Evolutionary conservation across 345 rosid species (phyloP), one percentile per base, ranked within the genome.

Genomic region (Eucalyptus camaldulensis): DNA sequence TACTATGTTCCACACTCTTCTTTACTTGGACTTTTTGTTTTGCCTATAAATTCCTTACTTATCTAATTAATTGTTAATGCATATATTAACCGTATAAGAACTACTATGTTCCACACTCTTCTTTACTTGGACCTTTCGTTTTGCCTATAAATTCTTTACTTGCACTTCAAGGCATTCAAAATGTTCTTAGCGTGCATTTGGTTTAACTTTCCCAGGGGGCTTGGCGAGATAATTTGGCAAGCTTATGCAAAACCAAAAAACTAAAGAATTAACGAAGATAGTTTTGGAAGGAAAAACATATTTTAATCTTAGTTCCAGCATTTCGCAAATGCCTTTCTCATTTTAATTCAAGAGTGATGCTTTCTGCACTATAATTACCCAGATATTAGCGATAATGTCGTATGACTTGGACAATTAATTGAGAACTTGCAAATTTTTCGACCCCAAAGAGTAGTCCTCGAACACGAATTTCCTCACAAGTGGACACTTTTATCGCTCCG

Each of bases 151-250:
- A 76, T 40, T 37, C 83, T 9, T 40, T 76, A 72, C 81, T 72
- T 72, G 45, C 45, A 37, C 45, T 72, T 72, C 4, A 72, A 76
- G 9, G 83, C 47, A 76, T 3, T 76, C 47, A 76, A 76, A 37
- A 44, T 76, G 15, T 10, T 76, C 29, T 37, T 21, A 56, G 1
- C 0, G 13, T 56, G 29, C 3, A 7, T 56, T 56, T 56, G 13
- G 11, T 56, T 56, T 1, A 21, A 21, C 10, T 21, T 53, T 53
- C 25, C 5, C 5, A 53, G 0, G 25, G 2, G 10, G 2, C 5
- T 53, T 53, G 25, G 8, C 2, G 10, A 53, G 58, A 53, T 53
- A 53, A 2, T 53, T 53, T 8, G 58, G 10, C 58, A 53, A 53
- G 25, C 5, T 53, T 53, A 8, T 53, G 58, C 58, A 53, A 53